Percentiles rank a stretch among this genome's conserved stretches.
Conservation (phyloP, 2,329 filamentous ascomycete species). For the Phaeosphaeria sp. region DNA sequence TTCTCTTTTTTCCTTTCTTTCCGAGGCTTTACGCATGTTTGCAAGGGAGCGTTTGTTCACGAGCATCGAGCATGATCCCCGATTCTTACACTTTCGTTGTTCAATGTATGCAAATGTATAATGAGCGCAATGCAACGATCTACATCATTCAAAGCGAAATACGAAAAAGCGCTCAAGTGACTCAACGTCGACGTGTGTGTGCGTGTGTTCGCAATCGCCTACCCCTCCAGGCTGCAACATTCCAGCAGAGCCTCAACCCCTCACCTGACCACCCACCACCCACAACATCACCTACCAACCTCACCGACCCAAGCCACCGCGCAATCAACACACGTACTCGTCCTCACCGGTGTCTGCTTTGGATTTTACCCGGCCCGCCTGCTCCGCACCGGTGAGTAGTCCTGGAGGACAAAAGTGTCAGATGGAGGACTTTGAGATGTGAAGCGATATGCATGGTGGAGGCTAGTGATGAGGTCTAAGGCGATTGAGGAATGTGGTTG, state of each 20-base stretch:
- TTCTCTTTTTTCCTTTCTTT: neutral
- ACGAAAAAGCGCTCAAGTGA: neutral
- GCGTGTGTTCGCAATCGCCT: neutral
- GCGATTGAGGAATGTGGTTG: neutral
- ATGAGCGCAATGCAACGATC: neutral
- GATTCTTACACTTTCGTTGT: neutral
- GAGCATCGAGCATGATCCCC: neutral
- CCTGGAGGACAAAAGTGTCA: neutral
- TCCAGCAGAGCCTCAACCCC: neutral
- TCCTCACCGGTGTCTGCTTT: neutral
- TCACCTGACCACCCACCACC: neutral
- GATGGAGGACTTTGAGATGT: neutral
- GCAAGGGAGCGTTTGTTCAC: neutral
- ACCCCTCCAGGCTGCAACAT: neutral
- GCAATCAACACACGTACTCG: neutral
- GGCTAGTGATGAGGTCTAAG: neutral
- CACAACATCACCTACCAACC: neutral
- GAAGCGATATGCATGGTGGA: neutral
- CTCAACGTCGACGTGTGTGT: neutral
- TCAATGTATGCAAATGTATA: neutral
- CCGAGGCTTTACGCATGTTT: neutral
- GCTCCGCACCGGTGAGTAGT: neutral
- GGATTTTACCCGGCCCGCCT: neutral
- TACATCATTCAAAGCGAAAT: neutral
- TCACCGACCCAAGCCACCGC: neutral